Percentiles rank a stretch among this genome's conserved stretches.
phyloP scores from a whole-genome alignment of 345 rosid species.

The Brassica juncea region DNA sequence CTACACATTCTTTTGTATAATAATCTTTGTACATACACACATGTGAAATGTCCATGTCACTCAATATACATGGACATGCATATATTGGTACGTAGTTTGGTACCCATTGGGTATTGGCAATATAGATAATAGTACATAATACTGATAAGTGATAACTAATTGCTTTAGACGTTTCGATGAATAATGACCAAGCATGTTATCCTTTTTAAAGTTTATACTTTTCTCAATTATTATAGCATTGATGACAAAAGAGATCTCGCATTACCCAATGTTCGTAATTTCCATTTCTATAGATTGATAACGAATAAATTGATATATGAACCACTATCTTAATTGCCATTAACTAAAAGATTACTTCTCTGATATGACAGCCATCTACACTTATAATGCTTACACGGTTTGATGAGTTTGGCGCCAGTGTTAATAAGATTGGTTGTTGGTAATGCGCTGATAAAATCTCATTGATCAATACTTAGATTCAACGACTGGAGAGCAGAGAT shows the following conservation, averaged over 20 bases:
- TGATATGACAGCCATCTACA: slow-evolving; percentile 18
- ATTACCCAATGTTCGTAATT: background rate
- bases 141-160: background rate
- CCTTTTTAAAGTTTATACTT: slow-evolving; percentile 12
- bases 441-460: slow-evolving; percentile 16
- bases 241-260: background rate
- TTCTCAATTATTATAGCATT: slow-evolving; percentile 2
- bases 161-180: slow-evolving; percentile 15
- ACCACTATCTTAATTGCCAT: slow-evolving; percentile 10
- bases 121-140: background rate
- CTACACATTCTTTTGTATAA: background rate
- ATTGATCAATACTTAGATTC: slow-evolving; percentile 8
- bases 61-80: background rate
- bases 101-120: slow-evolving; percentile 5
- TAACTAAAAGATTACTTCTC: background rate
- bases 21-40: background rate
- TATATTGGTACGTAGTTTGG: slow-evolving; percentile 6
- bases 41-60: background rate
- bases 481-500: slow-evolving; percentile 1
- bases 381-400: slow-evolving; percentile 7
- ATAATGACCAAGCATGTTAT: slow-evolving; percentile 2
- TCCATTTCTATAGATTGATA: background rate
- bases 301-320: background rate
- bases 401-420: slow-evolving; percentile 6
- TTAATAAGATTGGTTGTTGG: slow-evolving; percentile 8